These are phyloP conservation scores for Phytophthora cajani DNA, from an alignment of 352 stramenopile species.

Conservation along the genomic window DNA sequence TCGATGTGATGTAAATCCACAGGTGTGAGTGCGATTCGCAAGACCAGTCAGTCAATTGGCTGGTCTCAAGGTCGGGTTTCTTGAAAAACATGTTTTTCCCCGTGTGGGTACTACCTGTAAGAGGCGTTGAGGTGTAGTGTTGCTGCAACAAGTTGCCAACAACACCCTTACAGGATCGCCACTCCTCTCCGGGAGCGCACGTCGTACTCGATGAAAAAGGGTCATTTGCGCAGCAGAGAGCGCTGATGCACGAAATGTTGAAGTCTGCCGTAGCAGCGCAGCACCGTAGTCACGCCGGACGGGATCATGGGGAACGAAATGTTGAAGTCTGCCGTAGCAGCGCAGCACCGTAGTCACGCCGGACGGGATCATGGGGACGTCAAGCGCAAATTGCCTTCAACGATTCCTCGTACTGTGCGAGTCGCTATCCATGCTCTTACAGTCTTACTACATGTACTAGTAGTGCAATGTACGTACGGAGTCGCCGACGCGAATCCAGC, in stretches of 20 bases:
- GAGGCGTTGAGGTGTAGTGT: conserved; percentile 9
- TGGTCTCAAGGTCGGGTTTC: background rate
- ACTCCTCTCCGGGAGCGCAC: conserved; percentile 22
- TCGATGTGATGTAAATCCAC: no score
- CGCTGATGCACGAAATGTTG: conserved; percentile 16
- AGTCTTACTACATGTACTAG: no score
- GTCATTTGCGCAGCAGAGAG: conserved; percentile 16
- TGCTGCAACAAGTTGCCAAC: conserved; percentile 5
- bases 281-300: conserved; percentile 2
- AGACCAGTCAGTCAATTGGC: no score
- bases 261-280: conserved; percentile 3
- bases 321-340: conserved; percentile 12
- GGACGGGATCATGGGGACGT: conserved; percentile 17
- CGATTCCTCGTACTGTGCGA: conserved; percentile 6
- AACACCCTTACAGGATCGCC: conserved; percentile 27
- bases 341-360: background rate
- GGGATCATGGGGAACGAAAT: conserved; percentile 20
- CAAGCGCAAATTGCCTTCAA: conserved; percentile 9
- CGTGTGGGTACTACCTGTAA: conserved; percentile 15
- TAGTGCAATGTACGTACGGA: background rate
- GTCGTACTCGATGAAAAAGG: conserved; percentile 20
- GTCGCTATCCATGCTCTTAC: conserved; percentile 14
- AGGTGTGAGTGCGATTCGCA: no score
- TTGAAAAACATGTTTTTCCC: conserved; percentile 5
- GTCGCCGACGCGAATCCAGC: background rate